These are phyloP conservation scores for Penicillium sp. DNA, from an alignment of 2,329 filamentous ascomycete genomes.

Conservation along the genomic window DNA sequence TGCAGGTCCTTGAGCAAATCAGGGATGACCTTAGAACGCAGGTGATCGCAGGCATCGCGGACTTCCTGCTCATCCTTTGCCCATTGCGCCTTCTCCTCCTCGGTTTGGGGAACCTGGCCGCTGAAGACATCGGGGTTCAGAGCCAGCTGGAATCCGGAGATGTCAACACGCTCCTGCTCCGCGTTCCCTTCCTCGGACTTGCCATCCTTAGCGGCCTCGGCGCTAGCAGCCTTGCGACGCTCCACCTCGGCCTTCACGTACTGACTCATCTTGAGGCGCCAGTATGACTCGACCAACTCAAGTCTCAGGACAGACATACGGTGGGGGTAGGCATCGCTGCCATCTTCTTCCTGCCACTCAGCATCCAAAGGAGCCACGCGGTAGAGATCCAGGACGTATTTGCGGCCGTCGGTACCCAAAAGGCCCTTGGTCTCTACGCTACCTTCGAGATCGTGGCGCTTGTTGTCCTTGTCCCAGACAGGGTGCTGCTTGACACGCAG, in stretches of 20 bases:
- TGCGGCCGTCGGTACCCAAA: slow-evolving; percentile 92
- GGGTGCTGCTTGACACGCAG: slow-evolving; percentile 90
- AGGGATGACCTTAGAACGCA: slow-evolving; percentile 75
- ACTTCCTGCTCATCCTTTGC: slow-evolving; percentile 84
- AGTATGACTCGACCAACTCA: slow-evolving; percentile 83
- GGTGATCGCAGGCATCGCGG: slow-evolving; percentile 72
- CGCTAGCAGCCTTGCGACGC: slow-evolving; percentile 51
- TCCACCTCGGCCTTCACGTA: slow-evolving; percentile 79
- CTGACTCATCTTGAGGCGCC: slow-evolving; percentile 79
- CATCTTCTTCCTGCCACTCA: slow-evolving; percentile 76
- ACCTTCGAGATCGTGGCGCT: slow-evolving; percentile 84
- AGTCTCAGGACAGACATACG: slow-evolving; percentile 91
- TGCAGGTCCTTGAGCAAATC: slow-evolving; percentile 79
- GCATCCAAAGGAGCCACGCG: slow-evolving; percentile 90
- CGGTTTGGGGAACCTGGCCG: slow-evolving; percentile 82
- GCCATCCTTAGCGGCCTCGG: slow-evolving; percentile 37
- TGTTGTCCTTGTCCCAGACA: slow-evolving; percentile 95
- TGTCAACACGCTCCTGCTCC: slow-evolving; percentile 69
- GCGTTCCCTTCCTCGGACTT: slow-evolving; percentile 41
- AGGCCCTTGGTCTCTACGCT: slow-evolving; percentile 98
- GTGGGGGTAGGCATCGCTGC: slow-evolving; percentile 71
- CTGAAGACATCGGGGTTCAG: slow-evolving; percentile 96
- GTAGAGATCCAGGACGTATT: slow-evolving; percentile 97
- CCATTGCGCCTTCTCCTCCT: slow-evolving; percentile 82
- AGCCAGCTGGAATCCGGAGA: slow-evolving; percentile 79